A percentile compares a stretch with the other conserved stretches of the same genome.
These are phyloP conservation scores for Coix lacrymajobi DNA, from an alignment of 176 grass and related monocot species.

Conservation along the genomic window DNA sequence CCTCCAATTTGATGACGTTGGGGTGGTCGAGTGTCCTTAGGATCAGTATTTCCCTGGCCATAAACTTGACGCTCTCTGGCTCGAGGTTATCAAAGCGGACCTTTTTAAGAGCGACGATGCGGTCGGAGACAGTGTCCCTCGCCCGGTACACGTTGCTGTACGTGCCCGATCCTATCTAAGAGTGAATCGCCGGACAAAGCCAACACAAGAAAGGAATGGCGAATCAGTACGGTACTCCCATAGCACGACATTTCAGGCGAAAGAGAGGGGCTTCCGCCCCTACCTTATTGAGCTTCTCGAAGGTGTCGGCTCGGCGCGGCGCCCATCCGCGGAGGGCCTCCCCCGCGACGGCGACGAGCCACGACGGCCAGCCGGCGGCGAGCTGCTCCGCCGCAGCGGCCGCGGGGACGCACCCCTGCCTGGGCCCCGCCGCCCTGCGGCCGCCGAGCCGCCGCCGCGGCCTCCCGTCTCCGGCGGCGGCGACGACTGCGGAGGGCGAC, in stretches of 20 bases:
- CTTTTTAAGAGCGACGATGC: slow-evolving; percentile 51
- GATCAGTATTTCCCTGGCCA: slow-evolving; percentile 57
- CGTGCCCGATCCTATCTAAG: slow-evolving; percentile 59
- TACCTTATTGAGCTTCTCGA: slow-evolving; percentile 63
- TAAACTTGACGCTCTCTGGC: slow-evolving; percentile 50
- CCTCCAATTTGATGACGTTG: slow-evolving; percentile 51
- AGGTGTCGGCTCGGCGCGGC: slow-evolving; percentile 42
- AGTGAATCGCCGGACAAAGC: neutral
- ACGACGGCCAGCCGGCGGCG: slow-evolving; percentile 39
- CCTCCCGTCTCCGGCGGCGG: neutral
- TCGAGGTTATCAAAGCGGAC: slow-evolving; percentile 44
- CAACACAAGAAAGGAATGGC: neutral
- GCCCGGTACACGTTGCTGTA: slow-evolving; percentile 59
- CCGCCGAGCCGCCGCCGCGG: slow-evolving; percentile 23
- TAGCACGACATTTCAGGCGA: neutral
- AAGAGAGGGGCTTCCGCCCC: neutral
- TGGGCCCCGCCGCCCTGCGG: slow-evolving; percentile 19
- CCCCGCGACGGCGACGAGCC: slow-evolving; percentile 45
- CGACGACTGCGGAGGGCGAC: neutral
- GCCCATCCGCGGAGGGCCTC: slow-evolving; percentile 44
- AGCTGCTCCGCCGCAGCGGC: slow-evolving; percentile 30
- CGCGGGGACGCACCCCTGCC: slow-evolving; percentile 20
- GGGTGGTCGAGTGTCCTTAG: slow-evolving; percentile 44
- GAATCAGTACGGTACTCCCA: neutral
- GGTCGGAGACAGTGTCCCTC: slow-evolving; percentile 33